A percentile compares a stretch with the other conserved stretches of the same genome.
Conservation (phyloP, 2,329 filamentous ascomycete genomes). For the Colletotrichum cuscutae region DNA sequence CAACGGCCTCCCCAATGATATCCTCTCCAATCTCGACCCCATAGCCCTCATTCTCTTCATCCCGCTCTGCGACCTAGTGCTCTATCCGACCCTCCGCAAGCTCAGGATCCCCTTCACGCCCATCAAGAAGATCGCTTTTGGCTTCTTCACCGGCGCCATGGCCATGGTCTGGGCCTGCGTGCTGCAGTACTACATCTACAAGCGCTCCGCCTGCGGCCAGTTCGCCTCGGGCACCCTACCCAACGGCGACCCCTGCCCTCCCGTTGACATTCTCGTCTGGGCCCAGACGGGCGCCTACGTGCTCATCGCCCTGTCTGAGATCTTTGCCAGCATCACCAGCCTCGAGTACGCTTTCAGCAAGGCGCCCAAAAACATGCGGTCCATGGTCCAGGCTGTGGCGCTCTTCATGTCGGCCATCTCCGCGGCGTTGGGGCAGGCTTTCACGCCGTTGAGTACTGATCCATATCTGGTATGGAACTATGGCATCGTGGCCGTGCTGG, state of each 20-base stretch:
- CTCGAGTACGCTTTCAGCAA: conserved; percentile 83
- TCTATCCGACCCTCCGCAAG: conserved; percentile 76
- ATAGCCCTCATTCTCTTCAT: conserved; percentile 88
- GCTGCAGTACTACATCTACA: conserved; percentile 71
- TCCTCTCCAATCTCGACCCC: conserved; percentile 78
- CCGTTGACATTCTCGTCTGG: conserved; percentile 72
- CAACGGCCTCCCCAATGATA: conserved; percentile 79
- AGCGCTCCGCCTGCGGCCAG: conserved; percentile 66
- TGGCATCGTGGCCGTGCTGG: conserved; percentile 71
- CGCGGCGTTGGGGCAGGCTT: conserved; percentile 73
- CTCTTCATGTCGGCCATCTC: conserved; percentile 77
- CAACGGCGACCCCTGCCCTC: conserved; percentile 47
- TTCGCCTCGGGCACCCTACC: conserved; percentile 44
- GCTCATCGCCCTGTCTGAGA: conserved; percentile 60
- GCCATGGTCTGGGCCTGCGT: conserved; percentile 69
- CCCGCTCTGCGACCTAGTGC: conserved; percentile 71
- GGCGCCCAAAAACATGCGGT: conserved; percentile 80
- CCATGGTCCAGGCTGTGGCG: conserved; percentile 74
- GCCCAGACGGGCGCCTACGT: conserved; percentile 62
- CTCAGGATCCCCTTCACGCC: conserved; percentile 75
- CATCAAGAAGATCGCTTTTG: conserved; percentile 79
- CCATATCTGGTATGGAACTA: conserved; percentile 82
- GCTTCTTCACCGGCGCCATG: conserved; percentile 71
- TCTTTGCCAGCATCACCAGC: conserved; percentile 63
- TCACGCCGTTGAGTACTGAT: conserved; percentile 57